Evolutionary conservation across 1,139 yeast genomes (phyloP), one percentile per base, ranked within the genome.

Genomic region (Taphrina wiesneri): DNA sequence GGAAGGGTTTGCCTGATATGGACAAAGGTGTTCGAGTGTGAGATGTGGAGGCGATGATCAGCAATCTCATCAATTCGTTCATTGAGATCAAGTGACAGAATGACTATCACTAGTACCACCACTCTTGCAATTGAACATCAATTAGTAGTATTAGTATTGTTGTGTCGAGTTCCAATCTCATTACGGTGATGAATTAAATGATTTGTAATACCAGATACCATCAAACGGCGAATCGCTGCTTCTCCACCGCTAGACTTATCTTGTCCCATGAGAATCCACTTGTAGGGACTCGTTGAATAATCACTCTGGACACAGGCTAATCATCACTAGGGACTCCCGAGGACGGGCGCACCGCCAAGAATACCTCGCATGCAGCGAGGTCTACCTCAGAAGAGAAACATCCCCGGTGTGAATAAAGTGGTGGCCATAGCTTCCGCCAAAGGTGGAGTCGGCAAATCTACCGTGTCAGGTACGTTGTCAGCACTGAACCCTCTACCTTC

Each of bases 391-490:
- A 69, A 68, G 54, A 39, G 54, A 46, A 60, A 54, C 46, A 56
- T 72, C 23, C 85, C 87, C 0, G 85, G 84, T 17, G 95, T 88
- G 1, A 77, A 80, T 13, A 84, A 82, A 62, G 82, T 89, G 2
- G 71, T 90, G 0, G 79, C 89, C 0, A 93, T 90, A 0, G 83
- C 95, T 0, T 88, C 96, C 0, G 93, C 89, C 0, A 87, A 87
- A 73, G 93, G 93, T 0, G 93, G 93, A 0, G 93, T 87, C 54
- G 91, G 84, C 61, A 85, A 81, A 76, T 81, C 84, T 1, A 82
- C 85, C 0, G 81, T 82, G 3, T 71, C 74, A n/a, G 72, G 73
- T 70, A 56, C 7, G 72, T 77, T 0, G 25, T 39, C 6, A n/a
- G 43, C 53, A 23, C 32, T 13, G 34, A 13, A 13, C 17, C 1